Percentiles rank a stretch among this genome's conserved stretches.
phyloP scores from a whole-genome alignment of 2,329 filamentous ascomycete species.

The Phialemoniopsis sp. region DNA sequence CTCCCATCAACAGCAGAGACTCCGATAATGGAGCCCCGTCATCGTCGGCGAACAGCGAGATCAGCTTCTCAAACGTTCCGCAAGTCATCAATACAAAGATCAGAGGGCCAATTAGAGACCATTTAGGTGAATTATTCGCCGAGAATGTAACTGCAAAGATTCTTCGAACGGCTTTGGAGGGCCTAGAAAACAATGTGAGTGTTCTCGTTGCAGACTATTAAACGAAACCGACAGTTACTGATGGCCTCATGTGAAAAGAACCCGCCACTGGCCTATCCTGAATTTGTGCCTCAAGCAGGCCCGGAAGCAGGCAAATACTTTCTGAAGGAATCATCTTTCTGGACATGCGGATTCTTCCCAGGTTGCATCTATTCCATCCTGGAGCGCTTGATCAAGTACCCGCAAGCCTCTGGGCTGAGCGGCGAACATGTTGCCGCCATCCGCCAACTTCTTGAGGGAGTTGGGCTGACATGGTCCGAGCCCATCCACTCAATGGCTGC shows the following conservation, averaged over 20 bases:
- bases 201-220: no score
- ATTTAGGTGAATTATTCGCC: slow-evolving; percentile 10
- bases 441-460: slow-evolving; percentile 14
- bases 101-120: background rate
- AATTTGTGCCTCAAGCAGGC: slow-evolving; percentile 15
- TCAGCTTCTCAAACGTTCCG: no score
- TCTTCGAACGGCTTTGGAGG: slow-evolving; percentile 10
- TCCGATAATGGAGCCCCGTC: no score
- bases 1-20: no score
- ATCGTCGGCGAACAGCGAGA: background rate
- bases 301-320: slow-evolving; percentile 8
- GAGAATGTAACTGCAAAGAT: slow-evolving; percentile 15
- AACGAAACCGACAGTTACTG: background rate
- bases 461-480: slow-evolving; percentile 25
- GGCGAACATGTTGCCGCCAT: slow-evolving; percentile 7
- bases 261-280: slow-evolving; percentile 13
- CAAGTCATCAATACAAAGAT: no score
- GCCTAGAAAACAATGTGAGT: slow-evolving; percentile 9
- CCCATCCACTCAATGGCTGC: slow-evolving; percentile 26
- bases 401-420: slow-evolving; percentile 11
- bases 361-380: slow-evolving; percentile 27
- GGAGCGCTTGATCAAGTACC: slow-evolving; percentile 25
- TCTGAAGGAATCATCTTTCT: slow-evolving; percentile 17
- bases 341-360: slow-evolving; percentile 35
- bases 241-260: slow-evolving; percentile 5